Base-by-base conservation (phyloP, 257 asterid species). In the Misopates orontium region DNA sequence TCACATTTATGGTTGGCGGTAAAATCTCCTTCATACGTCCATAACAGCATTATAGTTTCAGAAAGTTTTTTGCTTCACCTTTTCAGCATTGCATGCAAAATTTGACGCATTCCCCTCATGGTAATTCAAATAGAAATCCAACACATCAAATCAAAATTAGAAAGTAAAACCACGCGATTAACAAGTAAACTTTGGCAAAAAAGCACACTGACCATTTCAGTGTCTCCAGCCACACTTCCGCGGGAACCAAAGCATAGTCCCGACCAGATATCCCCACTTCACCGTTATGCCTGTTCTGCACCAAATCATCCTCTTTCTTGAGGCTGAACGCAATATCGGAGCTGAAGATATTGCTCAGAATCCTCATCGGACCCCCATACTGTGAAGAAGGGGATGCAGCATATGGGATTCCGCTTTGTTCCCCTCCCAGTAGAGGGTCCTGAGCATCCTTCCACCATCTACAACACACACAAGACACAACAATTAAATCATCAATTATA, bases 391-490 rank as follows among this genome's bases (percentile, higher is more conserved):
- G 79, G 53, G 95, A 78, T 22, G 91, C 95, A 0, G 87, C 76
- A 71, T 81, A 93, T 15, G 87, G 88, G 52, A 85, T 78, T 71
- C 88, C 95, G 53, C 31, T 75, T 78, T 76, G 84, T 56, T 69
- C 77, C 75, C 78, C 87, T 6, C 79, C 31, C 20, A 74, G 75
- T n/a, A 79, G 71, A 54, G 94, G 64, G 55, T 84, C 90, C 70
- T 79, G 97, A 19, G 96, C 96, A 77, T 90, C 97, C 85, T 82
- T 87, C 96, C 99, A 93, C 99, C 99, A 93, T 80, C 97, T 93
- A 73, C 52, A 71, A 68, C 64, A 64, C 56, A 51, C 66, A 56
- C 19, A 63, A 31, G 64, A 64, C 60, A 67, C 49, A 20, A 17
- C 21, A 36, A 39, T 21, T 15, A 41, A n/a, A 51, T 60, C 28